These are phyloP conservation scores for Baeospora myosura DNA, from an alignment of 1,284 basidiomycete genomes.

Conservation along the genomic window DNA sequence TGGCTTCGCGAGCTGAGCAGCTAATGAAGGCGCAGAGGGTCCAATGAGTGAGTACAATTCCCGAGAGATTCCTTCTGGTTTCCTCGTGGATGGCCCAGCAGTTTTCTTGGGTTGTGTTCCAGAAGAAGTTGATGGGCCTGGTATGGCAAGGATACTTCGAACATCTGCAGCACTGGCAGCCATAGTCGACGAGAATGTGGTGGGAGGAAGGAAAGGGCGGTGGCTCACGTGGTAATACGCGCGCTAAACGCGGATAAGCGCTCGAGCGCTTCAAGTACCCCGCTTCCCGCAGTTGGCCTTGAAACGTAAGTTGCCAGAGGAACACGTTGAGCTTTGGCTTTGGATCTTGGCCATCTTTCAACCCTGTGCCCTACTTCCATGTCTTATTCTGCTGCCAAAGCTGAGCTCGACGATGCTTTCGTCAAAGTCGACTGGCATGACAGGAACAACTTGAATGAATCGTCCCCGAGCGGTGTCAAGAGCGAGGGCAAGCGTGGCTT, in stretches of 20 bases:
- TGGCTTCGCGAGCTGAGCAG: slow-evolving; percentile 69
- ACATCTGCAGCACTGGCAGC: slow-evolving; percentile 72
- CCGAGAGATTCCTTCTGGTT: slow-evolving; percentile 86
- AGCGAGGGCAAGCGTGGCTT: slow-evolving; percentile 23
- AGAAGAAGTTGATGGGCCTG: slow-evolving; percentile 31
- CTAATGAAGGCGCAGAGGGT: slow-evolving; percentile 79
- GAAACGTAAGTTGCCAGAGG: too few species aligned
- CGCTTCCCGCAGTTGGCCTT: too few species aligned
- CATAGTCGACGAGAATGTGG: slow-evolving; percentile 29
- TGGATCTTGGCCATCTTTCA: too few species aligned
- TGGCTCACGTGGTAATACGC: slow-evolving; percentile 1
- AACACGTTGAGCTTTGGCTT: too few species aligned
- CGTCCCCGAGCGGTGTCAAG: slow-evolving; percentile 1
- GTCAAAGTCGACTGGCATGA: slow-evolving; percentile 43
- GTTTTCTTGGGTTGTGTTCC: slow-evolving; percentile 33
- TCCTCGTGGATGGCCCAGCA: slow-evolving; percentile 37
- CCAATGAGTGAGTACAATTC: slow-evolving; percentile 94
- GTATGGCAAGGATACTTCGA: slow-evolving; percentile 70
- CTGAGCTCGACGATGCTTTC: slow-evolving; percentile 35
- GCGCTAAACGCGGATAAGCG: too few species aligned
- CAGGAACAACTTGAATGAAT: slow-evolving; percentile 22
- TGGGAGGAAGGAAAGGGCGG: slow-evolving; percentile 7
- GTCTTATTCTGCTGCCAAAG: slow-evolving; percentile 3
- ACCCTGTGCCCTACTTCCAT: too few species aligned
- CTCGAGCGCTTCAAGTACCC: too few species aligned